Base-by-base conservation (phyloP, 1,284 basidiomycete genomes). In the Sporisorium exsertum region DNA sequence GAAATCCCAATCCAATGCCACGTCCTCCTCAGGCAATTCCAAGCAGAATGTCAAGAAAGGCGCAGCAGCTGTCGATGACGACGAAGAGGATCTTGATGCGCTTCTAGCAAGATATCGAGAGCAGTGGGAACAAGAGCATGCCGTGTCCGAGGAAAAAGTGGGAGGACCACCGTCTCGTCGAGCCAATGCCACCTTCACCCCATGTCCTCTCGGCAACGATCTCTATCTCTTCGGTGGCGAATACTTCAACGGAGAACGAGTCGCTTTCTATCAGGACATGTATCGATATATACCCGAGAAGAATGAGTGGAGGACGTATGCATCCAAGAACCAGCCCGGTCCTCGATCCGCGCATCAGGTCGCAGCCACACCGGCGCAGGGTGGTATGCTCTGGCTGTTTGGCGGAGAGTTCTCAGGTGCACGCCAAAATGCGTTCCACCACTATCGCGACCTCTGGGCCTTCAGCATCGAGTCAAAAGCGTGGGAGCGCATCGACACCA, bases 401-500 rank as follows among this genome's bases (percentile, higher is more conserved):
- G 84, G 84, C 24, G 84, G 84, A 20, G 84, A 85, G 43, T 85
- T 85, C 64, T 94, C 94, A 0, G 93, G 92, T 0, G 86, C 93
- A 5, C 90, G 93, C 69, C 94, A 96, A 85, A 94, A 91, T 32
- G 91, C 91, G 0, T 96, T 96, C 86, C 93, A 95, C 77, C 94
- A 96, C 82, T 97, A 95, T 82, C 90, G 93, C 46, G 93, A 95
- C 79, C 73, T 84, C 0, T 81, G 79, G 79, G 81, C 80, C 1
- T 83, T 82, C 68, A 79, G 72, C 45, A 69, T 84, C 58, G 80
- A 80, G 10, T 62, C 72, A 6, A 79, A 94, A 80, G 87, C 89
- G 0, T 97, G 95, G 95, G 93, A 97, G 69, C 88, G 93, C 20
- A 93, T 96, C 63, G 94, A 97, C 89, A 89, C 93, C 9, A 95